Evolutionary conservation across 2,329 filamentous ascomycete species (phyloP).

Genomic region (Aspergillus sp.): DNA sequence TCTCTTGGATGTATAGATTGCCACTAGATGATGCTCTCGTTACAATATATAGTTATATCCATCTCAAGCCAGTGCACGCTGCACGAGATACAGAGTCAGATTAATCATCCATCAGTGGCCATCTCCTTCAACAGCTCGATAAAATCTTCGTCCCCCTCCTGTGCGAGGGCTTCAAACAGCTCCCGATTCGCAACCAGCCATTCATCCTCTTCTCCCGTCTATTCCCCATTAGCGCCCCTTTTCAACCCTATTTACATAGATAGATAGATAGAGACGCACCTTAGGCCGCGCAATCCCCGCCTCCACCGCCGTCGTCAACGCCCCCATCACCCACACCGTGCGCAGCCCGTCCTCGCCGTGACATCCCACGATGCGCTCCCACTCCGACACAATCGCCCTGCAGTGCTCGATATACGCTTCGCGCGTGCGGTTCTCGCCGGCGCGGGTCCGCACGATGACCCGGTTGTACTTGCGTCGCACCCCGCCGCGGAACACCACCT

Average conservation of each 20-base stretch:
- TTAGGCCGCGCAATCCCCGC: background rate
- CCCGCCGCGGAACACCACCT: background rate
- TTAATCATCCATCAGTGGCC: too few relatives aligned
- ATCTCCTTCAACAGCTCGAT: too few relatives aligned
- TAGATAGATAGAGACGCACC: background rate
- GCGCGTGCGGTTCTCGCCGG: background rate
- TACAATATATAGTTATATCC: too few relatives aligned
- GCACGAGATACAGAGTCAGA: too few relatives aligned
- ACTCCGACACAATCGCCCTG: background rate
- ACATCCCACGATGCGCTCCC: background rate
- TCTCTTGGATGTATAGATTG: too few relatives aligned
- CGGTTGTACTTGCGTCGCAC: background rate
- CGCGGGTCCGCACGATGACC: background rate
- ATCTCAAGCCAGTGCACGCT: too few relatives aligned
- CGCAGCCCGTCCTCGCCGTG: background rate
- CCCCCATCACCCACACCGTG: background rate
- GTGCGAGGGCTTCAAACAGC: conserved; percentile 20
- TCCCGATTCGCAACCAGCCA: conserved; percentile 14
- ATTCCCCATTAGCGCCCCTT: background rate
- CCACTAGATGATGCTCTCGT: too few relatives aligned
- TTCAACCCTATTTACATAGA: background rate
- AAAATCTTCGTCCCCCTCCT: conserved; percentile 19
- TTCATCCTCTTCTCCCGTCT: background rate
- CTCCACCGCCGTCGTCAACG: background rate
- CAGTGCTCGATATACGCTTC: background rate